Evolutionary conservation across 1,284 basidiomycete genomes (phyloP).

Genomic region (Malassezia yamatoensis): DNA sequence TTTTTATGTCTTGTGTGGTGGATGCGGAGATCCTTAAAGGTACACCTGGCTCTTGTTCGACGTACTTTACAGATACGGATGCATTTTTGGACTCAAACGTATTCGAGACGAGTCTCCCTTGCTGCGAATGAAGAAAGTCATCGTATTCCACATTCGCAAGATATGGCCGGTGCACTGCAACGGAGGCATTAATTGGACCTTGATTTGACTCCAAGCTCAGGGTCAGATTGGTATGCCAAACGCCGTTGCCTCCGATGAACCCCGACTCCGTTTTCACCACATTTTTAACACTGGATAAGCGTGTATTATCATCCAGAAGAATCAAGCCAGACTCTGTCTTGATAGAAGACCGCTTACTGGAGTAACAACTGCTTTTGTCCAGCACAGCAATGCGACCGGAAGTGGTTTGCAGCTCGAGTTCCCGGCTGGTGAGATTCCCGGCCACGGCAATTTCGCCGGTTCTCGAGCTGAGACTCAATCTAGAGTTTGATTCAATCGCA

Average conservation of each 20-base stretch:
- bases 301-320: not conserved
- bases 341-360: not conserved
- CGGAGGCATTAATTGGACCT: conserved; percentile 24
- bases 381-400: not conserved
- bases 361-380: not conserved
- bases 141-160: conserved; percentile 9
- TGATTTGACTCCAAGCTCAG: conserved; percentile 19
- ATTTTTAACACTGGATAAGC: not conserved
- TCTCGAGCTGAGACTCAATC: not conserved
- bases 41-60: conserved; percentile 20
- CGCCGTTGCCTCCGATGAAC: conserved; percentile 1
- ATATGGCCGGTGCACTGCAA: conserved; percentile 24
- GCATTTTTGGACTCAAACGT: conserved; percentile 23
- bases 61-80: conserved; percentile 23
- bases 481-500: not conserved
- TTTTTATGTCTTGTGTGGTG: not conserved
- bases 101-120: conserved; percentile 19
- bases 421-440: not conserved
- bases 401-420: conserved; percentile 1
- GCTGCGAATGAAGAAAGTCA: conserved; percentile 19
- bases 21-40: conserved; percentile 20
- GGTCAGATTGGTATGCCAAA: conserved; percentile 25
- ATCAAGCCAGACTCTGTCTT: conserved; percentile 1
- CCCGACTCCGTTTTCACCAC: not conserved
- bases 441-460: not conserved